Conservation (phyloP, 495 filamentous ascomycete species). For the Podospora sp. region DNA sequence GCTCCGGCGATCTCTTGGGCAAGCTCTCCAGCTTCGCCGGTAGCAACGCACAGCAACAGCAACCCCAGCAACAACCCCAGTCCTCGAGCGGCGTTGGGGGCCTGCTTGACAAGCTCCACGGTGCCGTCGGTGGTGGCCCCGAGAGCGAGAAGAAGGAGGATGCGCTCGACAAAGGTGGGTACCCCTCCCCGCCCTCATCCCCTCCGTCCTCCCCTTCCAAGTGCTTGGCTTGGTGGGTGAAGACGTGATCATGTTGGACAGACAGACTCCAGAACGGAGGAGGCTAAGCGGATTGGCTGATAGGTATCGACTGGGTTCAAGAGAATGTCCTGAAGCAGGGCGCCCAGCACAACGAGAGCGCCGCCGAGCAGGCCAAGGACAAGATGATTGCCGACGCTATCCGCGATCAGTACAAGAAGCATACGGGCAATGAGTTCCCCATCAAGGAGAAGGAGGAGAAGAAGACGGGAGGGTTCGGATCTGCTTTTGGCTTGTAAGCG, state of each 20-base stretch:
- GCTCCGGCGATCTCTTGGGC: constrained; percentile 44
- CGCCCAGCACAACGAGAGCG: constrained; percentile 68
- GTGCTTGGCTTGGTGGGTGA: constrained; percentile 15
- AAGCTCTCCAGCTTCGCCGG: constrained; percentile 44
- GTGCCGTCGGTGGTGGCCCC: constrained; percentile 62
- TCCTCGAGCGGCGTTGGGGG: constrained; percentile 18
- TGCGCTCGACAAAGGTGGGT: constrained; percentile 62
- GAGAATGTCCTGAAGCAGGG: constrained; percentile 67
- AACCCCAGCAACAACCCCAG: constrained; percentile 23
- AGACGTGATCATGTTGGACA: neutral
- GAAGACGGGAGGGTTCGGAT: constrained; percentile 10
- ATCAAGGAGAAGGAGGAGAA: constrained; percentile 60
- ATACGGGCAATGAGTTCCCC: constrained; percentile 63
- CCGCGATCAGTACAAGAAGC: constrained; percentile 62
- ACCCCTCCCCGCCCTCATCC: neutral
- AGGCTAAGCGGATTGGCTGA: neutral
- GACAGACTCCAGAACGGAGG: no score
- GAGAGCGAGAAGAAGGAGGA: constrained; percentile 74
- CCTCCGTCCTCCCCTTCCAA: neutral
- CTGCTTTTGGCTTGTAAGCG: constrained; percentile 11
- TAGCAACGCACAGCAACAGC: constrained; percentile 22
- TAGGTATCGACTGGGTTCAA: constrained; percentile 69
- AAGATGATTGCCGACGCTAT: constrained; percentile 67
- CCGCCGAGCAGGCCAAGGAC: constrained; percentile 74
- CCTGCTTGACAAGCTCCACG: constrained; percentile 62